These are phyloP conservation scores for Tremella fuciformis DNA, from an alignment of 768 basidiomycete species.

Conservation along the genomic window DNA sequence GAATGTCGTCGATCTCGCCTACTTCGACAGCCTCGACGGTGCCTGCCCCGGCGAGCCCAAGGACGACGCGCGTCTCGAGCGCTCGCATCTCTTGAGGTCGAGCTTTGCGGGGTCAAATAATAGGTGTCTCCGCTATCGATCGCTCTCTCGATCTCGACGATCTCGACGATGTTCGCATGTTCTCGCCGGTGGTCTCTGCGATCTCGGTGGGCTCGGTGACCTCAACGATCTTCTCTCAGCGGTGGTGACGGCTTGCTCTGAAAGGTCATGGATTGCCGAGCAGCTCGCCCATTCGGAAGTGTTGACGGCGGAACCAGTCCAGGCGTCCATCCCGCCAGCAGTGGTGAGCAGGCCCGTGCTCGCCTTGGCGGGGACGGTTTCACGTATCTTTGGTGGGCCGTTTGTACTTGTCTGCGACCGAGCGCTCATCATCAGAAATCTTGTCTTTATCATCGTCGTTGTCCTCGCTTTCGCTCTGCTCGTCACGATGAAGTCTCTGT, in stretches of 20 bases:
- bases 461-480: too few relatives aligned
- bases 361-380: neutral
- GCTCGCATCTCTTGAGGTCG: neutral
- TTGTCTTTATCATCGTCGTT: too few relatives aligned
- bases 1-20: conserved; percentile 1
- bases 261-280: neutral
- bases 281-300: neutral
- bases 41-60: conserved; percentile 5
- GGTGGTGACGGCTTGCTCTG: neutral
- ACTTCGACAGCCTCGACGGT: conserved; percentile 8
- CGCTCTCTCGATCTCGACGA: neutral
- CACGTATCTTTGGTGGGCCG: too few relatives aligned
- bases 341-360: neutral
- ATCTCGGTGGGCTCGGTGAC: neutral
- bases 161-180: neutral
- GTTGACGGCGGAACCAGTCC: too few relatives aligned
- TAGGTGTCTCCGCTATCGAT: conserved; percentile 13
- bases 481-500: too few relatives aligned
- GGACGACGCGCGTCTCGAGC: conserved; percentile 2
- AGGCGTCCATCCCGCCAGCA: too few relatives aligned
- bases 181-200: neutral
- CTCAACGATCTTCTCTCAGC: neutral
- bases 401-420: too few relatives aligned
- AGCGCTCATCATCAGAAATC: too few relatives aligned
- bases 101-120: conserved; percentile 4